These are phyloP conservation scores for Bathelium albidoporum DNA, from an alignment of 495 filamentous ascomycete genomes.

Conservation along the genomic window DNA sequence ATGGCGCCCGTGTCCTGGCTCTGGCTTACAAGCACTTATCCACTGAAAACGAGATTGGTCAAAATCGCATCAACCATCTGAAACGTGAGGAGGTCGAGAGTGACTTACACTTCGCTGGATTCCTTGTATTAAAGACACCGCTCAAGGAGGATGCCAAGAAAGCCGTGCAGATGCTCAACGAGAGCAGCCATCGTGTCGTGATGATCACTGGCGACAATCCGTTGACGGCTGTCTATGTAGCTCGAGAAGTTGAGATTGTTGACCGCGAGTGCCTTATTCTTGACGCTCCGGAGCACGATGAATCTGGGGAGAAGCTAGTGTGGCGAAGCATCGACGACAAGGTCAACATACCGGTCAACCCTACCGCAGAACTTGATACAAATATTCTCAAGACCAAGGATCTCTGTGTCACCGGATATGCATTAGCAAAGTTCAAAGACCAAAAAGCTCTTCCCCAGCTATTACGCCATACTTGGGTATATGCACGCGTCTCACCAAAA, in stretches of 20 bases:
- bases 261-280: conserved; percentile 91
- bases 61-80: conserved; percentile 78
- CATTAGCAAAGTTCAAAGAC: conserved; percentile 77
- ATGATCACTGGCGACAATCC: conserved; percentile 99
- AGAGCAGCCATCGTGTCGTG: conserved; percentile 94
- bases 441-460: conserved; percentile 62
- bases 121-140: conserved; percentile 89
- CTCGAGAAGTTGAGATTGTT: conserved; percentile 91
- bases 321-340: conserved; percentile 96
- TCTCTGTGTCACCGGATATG: conserved; percentile 93
- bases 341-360: conserved; percentile 76
- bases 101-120: conserved; percentile 79
- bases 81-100: conserved; percentile 87
- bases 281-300: conserved; percentile 86
- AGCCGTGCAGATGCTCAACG: conserved; percentile 92
- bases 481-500: conserved; percentile 94
- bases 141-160: conserved; percentile 94
- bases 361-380: conserved; percentile 65
- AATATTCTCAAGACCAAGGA: conserved; percentile 81
- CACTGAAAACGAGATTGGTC: conserved; percentile 65
- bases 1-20: conserved; percentile 84
- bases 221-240: conserved; percentile 91
- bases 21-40: conserved; percentile 89
- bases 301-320: conserved; percentile 68
- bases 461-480: conserved; percentile 89